Evolutionary conservation across 129 eudicot genomes (phyloP).

Genomic region (Cynara cardunculus): DNA sequence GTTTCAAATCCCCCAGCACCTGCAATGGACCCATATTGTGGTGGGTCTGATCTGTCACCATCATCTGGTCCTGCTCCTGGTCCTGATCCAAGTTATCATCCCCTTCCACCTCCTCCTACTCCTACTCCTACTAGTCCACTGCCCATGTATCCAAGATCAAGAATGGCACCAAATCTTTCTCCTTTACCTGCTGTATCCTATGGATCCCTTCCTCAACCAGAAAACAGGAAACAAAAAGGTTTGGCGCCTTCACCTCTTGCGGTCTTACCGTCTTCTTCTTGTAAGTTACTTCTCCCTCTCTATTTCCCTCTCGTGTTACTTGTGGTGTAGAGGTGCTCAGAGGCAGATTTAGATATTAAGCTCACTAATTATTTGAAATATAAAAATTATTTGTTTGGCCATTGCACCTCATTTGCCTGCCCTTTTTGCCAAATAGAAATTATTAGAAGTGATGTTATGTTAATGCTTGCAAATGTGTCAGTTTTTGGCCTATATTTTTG

Average conservation of each 20-base stretch:
- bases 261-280: slow-evolving; percentile 32
- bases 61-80: slow-evolving; percentile 15
- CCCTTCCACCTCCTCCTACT: slow-evolving; percentile 30
- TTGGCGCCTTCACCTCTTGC: slow-evolving; percentile 38
- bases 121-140: slow-evolving; percentile 12
- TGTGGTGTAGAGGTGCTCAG: background rate
- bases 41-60: slow-evolving; percentile 34
- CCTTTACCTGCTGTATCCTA: slow-evolving; percentile 45
- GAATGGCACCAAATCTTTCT: slow-evolving; percentile 37
- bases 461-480: background rate
- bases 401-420: background rate
- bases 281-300: slow-evolving; percentile 43
- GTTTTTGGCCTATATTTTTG: background rate
- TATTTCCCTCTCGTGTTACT: background rate
- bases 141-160: slow-evolving; percentile 10
- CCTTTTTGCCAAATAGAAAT: background rate
- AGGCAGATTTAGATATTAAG: slow-evolving; percentile 3
- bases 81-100: slow-evolving; percentile 21
- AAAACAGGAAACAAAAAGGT: slow-evolving; percentile 20
- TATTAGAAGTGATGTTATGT: background rate
- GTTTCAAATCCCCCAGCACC: slow-evolving; percentile 46
- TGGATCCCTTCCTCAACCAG: slow-evolving; percentile 36
- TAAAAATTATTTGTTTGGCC: background rate
- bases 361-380: background rate
- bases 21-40: slow-evolving; percentile 27